Evolutionary conservation across 768 basidiomycete genomes (phyloP).

Genomic region (Daedaleopsis sinensis): DNA sequence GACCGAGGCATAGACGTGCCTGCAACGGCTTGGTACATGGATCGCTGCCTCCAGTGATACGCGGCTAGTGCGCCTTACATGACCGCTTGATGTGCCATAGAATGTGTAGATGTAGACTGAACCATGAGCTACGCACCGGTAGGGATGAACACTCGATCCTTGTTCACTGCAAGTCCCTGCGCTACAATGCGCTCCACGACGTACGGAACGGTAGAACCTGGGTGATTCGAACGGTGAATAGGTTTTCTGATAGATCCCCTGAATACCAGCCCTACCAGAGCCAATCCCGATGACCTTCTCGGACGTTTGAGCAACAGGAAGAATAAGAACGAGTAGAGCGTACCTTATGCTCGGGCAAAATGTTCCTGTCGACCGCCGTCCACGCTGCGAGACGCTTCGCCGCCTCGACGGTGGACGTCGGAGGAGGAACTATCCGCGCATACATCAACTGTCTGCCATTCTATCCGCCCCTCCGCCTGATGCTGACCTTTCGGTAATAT

Average conservation of each 20-base stretch:
- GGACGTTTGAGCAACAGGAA: constrained; percentile 4
- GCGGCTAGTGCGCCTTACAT: too few species aligned
- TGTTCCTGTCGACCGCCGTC: constrained; percentile 90
- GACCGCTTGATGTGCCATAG: too few species aligned
- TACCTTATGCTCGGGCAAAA: constrained; percentile 82
- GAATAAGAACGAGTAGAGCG: constrained; percentile 23
- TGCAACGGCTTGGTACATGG: too few species aligned
- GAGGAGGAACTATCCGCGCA: constrained; percentile 18
- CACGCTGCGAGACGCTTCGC: constrained; percentile 92
- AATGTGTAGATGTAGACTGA: not conserved
- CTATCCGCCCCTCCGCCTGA: not conserved
- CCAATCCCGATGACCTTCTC: constrained; percentile 84
- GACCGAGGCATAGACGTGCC: too few species aligned
- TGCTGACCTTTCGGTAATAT: constrained; percentile 12
- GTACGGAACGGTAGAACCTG: constrained; percentile 93
- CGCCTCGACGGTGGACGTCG: constrained; percentile 62
- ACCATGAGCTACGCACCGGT: constrained; percentile 53
- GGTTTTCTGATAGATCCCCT: not conserved
- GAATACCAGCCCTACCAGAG: constrained; percentile 53
- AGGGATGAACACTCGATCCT: constrained; percentile 84
- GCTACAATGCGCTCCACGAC: constrained; percentile 93
- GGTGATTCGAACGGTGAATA: constrained; percentile 9
- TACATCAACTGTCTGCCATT: not conserved
- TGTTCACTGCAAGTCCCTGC: constrained; percentile 78
- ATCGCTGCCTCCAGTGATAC: too few species aligned